Base-by-base conservation (phyloP, 139 green algal genomes). In the Nannochloris sp. region DNA sequence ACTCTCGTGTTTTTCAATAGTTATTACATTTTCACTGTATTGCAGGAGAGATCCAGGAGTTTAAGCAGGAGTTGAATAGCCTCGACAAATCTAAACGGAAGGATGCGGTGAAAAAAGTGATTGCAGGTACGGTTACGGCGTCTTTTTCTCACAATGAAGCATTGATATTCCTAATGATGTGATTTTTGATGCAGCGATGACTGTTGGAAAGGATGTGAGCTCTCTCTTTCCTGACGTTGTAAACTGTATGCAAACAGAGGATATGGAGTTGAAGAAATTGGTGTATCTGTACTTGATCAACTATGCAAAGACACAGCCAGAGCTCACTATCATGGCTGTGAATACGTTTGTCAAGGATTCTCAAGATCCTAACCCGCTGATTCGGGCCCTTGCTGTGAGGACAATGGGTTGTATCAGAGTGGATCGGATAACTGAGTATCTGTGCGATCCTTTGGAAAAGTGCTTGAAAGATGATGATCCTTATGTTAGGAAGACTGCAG, bases 301-400 rank as follows among this genome's bases (percentile, higher is more conserved):
- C 74, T 97, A 98, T 59, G 94, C 94, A 48, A 98, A 98, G 66
- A 94, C 89, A 4, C 88, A 97, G 81, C 94, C 94, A 11, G 94
- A 99, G 68, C 78, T 99, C 57, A 88, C 91, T 49, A 97, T 99
- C 68, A 92, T 99, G 82, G 94, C 90, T 1, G 94, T 99, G 17
- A 99, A 99, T 78, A 99, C 94, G 1, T 99, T 99, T 78, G 94
- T 99, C 11, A 99, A 99, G 86, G 92, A 98, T 75, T 91, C 92
- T 3, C 89, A 96, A 78, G 94, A 98, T 68, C 85, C 89, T 31
- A 98, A 98, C 74, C 94, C 94, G 0, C 77, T 99, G 8, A 96
- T 99, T 45, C 77, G 94, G 13, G 91, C 94, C 0, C 77, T 99
- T 58, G 94, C 94, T 33, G 91, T 99, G 30, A 78, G 94, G 46